These are phyloP conservation scores for Boletus speciosus DNA, from an alignment of 768 basidiomycete species.

Conservation along the genomic window DNA sequence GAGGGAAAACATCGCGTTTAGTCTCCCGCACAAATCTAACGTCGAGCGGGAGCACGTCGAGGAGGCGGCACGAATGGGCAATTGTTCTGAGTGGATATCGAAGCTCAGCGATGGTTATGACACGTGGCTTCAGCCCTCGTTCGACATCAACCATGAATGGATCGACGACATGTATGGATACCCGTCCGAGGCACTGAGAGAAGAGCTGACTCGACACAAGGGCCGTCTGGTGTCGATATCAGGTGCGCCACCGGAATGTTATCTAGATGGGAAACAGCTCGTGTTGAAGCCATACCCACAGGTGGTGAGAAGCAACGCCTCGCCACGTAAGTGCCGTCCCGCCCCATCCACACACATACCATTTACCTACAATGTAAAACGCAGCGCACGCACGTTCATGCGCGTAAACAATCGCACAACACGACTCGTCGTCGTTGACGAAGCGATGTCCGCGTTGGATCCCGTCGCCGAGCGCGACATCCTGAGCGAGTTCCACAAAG, in stretches of 20 bases:
- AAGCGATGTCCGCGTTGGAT: slow-evolving; percentile 57
- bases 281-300: background rate
- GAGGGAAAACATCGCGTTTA: slow-evolving; percentile 40
- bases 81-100: slow-evolving; percentile 31
- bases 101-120: slow-evolving; percentile 31
- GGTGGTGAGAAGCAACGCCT: slow-evolving; percentile 50
- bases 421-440: slow-evolving; percentile 52
- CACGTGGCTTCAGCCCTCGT: slow-evolving; percentile 30
- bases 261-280: slow-evolving; percentile 2
- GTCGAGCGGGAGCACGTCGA: slow-evolving; percentile 19
- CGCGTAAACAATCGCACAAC: slow-evolving; percentile 31
- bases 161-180: slow-evolving; percentile 15
- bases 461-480: slow-evolving; percentile 50
- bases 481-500: slow-evolving; percentile 36
- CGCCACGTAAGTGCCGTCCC: slow-evolving; percentile 39
- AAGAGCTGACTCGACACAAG: slow-evolving; percentile 21
- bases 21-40: slow-evolving; percentile 16
- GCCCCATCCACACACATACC: background rate
- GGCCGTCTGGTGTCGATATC: slow-evolving; percentile 23
- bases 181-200: slow-evolving; percentile 20
- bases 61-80: slow-evolving; percentile 33
- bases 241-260: slow-evolving; percentile 6
- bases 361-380: background rate
- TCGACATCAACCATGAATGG: slow-evolving; percentile 20
- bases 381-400: slow-evolving; percentile 48